phyloP scores from a whole-genome alignment of 768 basidiomycete species.

The Russula ochroleuca region DNA sequence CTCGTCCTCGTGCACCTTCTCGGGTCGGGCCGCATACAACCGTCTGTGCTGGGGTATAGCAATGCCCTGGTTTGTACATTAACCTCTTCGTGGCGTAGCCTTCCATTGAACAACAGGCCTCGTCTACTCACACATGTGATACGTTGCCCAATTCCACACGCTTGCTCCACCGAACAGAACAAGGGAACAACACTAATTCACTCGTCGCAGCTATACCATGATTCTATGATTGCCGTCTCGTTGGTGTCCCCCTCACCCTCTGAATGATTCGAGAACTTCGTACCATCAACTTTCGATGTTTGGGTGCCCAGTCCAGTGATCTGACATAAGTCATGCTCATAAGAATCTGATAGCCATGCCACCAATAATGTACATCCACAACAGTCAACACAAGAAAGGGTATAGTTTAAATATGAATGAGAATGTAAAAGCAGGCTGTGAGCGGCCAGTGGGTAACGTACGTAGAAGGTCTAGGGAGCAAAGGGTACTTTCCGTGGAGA shows the following conservation, averaged over 20 bases:
- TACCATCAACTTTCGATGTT: background rate
- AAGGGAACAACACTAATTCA: background rate
- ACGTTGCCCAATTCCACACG: background rate
- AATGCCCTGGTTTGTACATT: background rate
- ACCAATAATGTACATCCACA: conserved; percentile 24
- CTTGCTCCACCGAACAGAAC: background rate
- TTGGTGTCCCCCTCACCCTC: background rate
- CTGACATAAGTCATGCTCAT: conserved; percentile 6
- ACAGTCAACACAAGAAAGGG: conserved; percentile 11
- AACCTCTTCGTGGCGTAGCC: background rate
- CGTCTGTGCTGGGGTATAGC: background rate
- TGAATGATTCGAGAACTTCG: background rate
- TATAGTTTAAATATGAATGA: conserved; percentile 12
- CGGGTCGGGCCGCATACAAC: background rate
- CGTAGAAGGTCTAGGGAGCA: conserved; percentile 1
- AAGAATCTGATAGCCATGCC: conserved; percentile 10
- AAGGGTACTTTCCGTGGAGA: background rate
- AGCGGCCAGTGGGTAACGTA: background rate
- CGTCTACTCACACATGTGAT: background rate
- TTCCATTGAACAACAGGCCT: background rate
- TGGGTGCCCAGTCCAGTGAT: background rate
- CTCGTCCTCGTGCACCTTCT: background rate
- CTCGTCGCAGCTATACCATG: background rate
- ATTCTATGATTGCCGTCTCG: background rate
- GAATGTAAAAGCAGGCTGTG: conserved; percentile 9